A percentile compares a stretch with the other conserved stretches of the same genome.
Evolutionary conservation across 495 filamentous ascomycete genomes (phyloP).

Genomic region (Neurospora tetrasperma): DNA sequence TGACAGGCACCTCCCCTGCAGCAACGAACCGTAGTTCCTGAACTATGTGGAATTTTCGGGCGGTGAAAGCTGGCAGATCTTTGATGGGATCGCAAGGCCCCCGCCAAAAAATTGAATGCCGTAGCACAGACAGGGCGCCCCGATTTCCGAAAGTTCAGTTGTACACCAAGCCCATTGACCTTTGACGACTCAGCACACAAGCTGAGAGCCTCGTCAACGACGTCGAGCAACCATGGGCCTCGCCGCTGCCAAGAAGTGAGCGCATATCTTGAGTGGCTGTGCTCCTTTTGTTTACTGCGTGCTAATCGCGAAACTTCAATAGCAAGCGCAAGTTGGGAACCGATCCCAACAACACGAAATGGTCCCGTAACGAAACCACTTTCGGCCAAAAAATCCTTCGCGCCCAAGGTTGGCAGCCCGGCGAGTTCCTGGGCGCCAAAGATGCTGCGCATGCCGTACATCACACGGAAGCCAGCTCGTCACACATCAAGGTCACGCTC

Average conservation of each 20-base stretch:
- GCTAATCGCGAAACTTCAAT: background rate
- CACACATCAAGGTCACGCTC: slow-evolving; percentile 65
- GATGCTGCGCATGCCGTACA: slow-evolving; percentile 61
- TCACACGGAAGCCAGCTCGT: slow-evolving; percentile 64
- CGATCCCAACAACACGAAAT: slow-evolving; percentile 91
- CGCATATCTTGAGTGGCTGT: background rate
- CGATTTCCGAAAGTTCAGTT: slow-evolving; percentile 4
- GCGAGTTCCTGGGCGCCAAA: slow-evolving; percentile 64
- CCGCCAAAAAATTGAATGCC: slow-evolving; percentile 18
- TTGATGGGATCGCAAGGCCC: slow-evolving; percentile 10
- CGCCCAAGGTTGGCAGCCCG: slow-evolving; percentile 82
- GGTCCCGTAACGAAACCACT: slow-evolving; percentile 67
- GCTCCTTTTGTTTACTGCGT: background rate
- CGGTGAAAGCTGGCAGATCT: slow-evolving; percentile 17
- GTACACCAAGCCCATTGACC: background rate
- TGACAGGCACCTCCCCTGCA: slow-evolving; percentile 8
- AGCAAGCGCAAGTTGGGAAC: slow-evolving; percentile 75
- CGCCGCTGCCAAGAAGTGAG: slow-evolving; percentile 61
- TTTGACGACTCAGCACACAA: slow-evolving; percentile 7
- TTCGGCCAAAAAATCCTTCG: slow-evolving; percentile 84
- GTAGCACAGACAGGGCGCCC: background rate
- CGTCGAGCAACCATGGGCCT: slow-evolving; percentile 52
- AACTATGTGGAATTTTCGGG: background rate
- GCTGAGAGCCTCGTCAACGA: slow-evolving; percentile 6
- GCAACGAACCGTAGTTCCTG: background rate